phyloP scores from a whole-genome alignment of 495 filamentous ascomycete species.

The Apiosordaria backusii region DNA sequence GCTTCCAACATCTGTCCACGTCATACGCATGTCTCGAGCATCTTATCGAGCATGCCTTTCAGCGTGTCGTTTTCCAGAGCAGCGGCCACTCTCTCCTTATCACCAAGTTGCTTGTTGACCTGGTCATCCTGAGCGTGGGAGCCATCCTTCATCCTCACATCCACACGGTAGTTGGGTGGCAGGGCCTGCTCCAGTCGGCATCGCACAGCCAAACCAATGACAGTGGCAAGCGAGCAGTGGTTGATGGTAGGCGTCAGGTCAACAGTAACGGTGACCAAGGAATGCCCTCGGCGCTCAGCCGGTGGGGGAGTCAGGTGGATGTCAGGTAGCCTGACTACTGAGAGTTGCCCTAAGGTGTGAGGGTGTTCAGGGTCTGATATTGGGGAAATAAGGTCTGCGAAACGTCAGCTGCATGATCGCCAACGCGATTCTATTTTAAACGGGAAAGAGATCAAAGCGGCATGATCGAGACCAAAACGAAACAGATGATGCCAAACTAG shows the following conservation, averaged over 20 bases:
- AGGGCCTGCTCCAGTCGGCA: constrained; percentile 86
- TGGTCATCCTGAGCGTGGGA: constrained; percentile 93
- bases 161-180: constrained; percentile 87
- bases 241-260: constrained; percentile 95
- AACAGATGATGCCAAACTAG: background rate
- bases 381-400: constrained; percentile 80
- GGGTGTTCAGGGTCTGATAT: constrained; percentile 97
- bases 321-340: constrained; percentile 90
- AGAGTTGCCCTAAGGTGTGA: constrained; percentile 83
- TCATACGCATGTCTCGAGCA: constrained; percentile 75
- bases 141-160: constrained; percentile 91
- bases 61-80: constrained; percentile 91
- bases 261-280: constrained; percentile 54
- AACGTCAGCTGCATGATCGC: constrained; percentile 33
- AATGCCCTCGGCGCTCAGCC: constrained; percentile 44
- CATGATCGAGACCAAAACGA: background rate
- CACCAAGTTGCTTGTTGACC: constrained; percentile 91
- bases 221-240: constrained; percentile 92
- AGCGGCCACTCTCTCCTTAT: constrained; percentile 94
- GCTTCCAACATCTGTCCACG: background rate
- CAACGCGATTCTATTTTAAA: background rate
- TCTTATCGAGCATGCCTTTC: constrained; percentile 82
- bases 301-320: constrained; percentile 71
- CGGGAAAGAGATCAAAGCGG: background rate
- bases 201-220: constrained; percentile 91